Evolutionary conservation across 2,329 filamentous ascomycete genomes (phyloP), one percentile per base, ranked within the genome.

Genomic region (Harringtonia lauricola): DNA sequence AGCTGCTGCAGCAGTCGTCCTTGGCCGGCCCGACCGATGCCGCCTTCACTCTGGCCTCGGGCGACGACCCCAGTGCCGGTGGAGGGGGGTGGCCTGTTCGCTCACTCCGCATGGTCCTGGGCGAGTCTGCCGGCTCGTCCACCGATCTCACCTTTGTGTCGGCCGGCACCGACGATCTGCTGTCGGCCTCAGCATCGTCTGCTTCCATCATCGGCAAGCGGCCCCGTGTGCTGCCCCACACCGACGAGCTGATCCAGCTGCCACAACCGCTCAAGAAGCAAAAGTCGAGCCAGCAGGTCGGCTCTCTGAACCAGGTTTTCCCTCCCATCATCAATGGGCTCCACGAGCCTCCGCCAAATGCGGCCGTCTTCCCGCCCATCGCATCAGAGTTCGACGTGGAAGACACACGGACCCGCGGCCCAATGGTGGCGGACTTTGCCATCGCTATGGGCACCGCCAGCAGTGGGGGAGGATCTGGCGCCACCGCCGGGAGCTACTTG

Each of bases 291-390:
- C 70, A 73, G 48, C 71, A 75, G 52, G 63, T 68, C 6, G 46
- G 43, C 7, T 34, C 49, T 1, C 36, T 46, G 19, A 41, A 31
- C 45, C 49, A 47, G 19, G 69, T 71, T 40, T 72, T 78, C 55
- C 78, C 78, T 9, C 77, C 77, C 42, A 81, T 81, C 48, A 81
- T 81, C 56, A 79, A 77, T 47, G 77, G 76, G 40, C 64, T 82
- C 6, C 71, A 74, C 51, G 74, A 80, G 51, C 77, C 76, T 2
- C 77, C 77, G 3, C 76, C 74, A 4, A 66, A 78, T 44, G 70
- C 74, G 39, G 71, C 74, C 35, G 62, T 79, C n/a, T 79, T 81
- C 49, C 76, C 78, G 3, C 77, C 77, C 10, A 81, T 81, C 47
- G 68, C 72, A 6, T 75, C 74, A 37, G 70, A 72, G 2, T 78